Base-by-base conservation (phyloP, 208 protist genomes). In the Trypanosoma rangeli region DNA sequence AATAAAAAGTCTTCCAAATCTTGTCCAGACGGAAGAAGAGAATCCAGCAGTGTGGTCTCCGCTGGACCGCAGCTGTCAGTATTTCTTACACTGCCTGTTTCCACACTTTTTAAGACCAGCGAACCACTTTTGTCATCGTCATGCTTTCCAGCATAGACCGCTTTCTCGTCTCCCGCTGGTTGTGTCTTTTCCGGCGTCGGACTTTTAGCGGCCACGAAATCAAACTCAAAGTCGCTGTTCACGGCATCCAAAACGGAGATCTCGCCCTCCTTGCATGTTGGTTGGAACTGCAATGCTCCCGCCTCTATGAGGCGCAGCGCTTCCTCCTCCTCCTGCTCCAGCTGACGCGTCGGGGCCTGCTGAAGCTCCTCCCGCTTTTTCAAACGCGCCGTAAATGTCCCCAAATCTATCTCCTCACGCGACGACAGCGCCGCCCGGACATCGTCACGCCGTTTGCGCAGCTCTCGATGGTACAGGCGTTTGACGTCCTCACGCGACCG, bases 381-480 rank as follows among this genome's bases (percentile, higher is more conserved):
- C 61, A 89, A 74, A 9, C 75, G 80, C 49, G 68, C 71, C 55
- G 76, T 70, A 64, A 93, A 94, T n/a, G 59, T 55, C 16, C 80
- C 78, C 68, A 96, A 60, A 73, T 96, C 86, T 37, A 93, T 93
- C 5, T 73, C 73, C 54, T 80, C 64, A 22, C 80, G 79, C 26
- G 76, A 64, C 24, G 74, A 65, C 35, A 96, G 74, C 3, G 91
- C 91, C 22, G 56, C 26, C 31, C 78, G 73, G 33, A 96, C 84
- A 24, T 84, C 79, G 9, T 76, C 77, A 10, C 71, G 79, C 50
- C 82, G 74, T 42, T 76, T 80, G 42, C 84, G 85, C 66, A 86
- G 74, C 70, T 97, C 90, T 3, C 83, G 80, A 42, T 87, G 80
- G 59, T 93, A 97, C 15, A 95, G 85, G 20, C 80, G 81, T 73